A percentile compares a stretch with the other conserved stretches of the same genome.
Conservation (phyloP, 306 rosid species). For the Crotalaria pallida region DNA sequence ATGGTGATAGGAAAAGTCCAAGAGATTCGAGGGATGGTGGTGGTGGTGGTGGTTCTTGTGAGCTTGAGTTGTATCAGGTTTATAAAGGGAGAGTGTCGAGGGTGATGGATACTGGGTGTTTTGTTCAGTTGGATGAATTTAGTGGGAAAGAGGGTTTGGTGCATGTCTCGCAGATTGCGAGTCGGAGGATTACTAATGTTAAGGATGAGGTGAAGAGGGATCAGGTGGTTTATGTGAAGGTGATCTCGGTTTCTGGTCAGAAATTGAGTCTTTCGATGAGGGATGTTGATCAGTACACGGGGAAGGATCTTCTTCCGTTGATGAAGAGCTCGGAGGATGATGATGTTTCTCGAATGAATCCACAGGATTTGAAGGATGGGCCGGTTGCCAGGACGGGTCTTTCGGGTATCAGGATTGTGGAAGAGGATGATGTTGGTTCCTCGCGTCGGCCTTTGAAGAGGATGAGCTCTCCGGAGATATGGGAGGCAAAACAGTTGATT, state of each 20-base stretch:
- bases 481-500: conserved; percentile 87
- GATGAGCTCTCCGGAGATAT: conserved; percentile 90
- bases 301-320: conserved; percentile 76
- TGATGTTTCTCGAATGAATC: conserved; percentile 50
- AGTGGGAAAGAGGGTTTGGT: conserved; percentile 89
- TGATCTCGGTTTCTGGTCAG: conserved; percentile 66
- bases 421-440: conserved; percentile 49
- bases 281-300: conserved; percentile 77
- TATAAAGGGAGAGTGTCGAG: conserved; percentile 74
- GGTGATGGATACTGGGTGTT: conserved; percentile 86
- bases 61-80: conserved; percentile 63
- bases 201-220: conserved; percentile 83
- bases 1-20: conserved; percentile 25
- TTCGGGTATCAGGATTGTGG: conserved; percentile 80
- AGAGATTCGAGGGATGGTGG: conserved; percentile 21
- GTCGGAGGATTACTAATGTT: conserved; percentile 63
- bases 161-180: conserved; percentile 83
- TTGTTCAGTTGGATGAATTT: conserved; percentile 65
- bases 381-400: conserved; percentile 66
- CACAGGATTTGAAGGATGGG: conserved; percentile 58
- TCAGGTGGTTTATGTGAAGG: conserved; percentile 78
- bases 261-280: conserved; percentile 87
- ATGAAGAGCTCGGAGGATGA: conserved; percentile 52
- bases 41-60: conserved; percentile 27
- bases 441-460: conserved; percentile 80